These are phyloP conservation scores for Teunomyces pallodes DNA, from an alignment of 805 yeast species.

Conservation along the genomic window DNA sequence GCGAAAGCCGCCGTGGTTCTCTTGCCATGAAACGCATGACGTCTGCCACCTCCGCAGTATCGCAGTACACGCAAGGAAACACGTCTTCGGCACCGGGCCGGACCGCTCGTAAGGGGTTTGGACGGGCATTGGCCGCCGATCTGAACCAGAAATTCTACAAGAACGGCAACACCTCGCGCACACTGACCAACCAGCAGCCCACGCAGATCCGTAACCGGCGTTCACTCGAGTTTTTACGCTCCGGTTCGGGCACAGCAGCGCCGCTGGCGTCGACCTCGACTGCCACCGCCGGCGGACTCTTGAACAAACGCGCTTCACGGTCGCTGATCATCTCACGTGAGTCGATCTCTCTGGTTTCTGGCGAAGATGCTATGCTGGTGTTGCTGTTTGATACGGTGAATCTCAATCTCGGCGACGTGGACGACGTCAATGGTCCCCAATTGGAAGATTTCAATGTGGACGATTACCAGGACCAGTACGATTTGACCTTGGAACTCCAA, in stretches of 20 bases:
- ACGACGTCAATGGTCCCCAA: slow-evolving; percentile 9
- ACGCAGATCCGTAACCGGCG: slow-evolving; percentile 11
- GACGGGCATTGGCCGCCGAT: slow-evolving; percentile 38
- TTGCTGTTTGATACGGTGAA: slow-evolving; percentile 36
- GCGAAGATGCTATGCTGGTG: slow-evolving; percentile 32
- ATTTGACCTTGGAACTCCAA: slow-evolving; percentile 57
- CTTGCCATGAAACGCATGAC: slow-evolving; percentile 30
- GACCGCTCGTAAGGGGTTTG: slow-evolving; percentile 34
- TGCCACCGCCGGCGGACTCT: slow-evolving; percentile 3
- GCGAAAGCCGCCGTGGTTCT: slow-evolving; percentile 22
- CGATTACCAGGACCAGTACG: slow-evolving; percentile 49
- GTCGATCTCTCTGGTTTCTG: slow-evolving; percentile 17
- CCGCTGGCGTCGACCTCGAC: background rate
- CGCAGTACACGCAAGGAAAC: slow-evolving; percentile 21
- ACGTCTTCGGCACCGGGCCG: slow-evolving; percentile 8
- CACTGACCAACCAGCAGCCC: slow-evolving; percentile 2
- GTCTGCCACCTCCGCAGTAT: slow-evolving; percentile 27
- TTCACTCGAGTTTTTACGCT: slow-evolving; percentile 27
- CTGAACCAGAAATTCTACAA: slow-evolving; percentile 22
- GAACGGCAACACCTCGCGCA: slow-evolving; percentile 12
- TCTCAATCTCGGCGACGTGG: slow-evolving; percentile 13
- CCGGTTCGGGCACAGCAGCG: slow-evolving; percentile 5
- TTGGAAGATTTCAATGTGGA: slow-evolving; percentile 38
- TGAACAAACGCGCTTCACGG: slow-evolving; percentile 33
- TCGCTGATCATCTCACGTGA: slow-evolving; percentile 33